Conservation (phyloP, 2,329 filamentous ascomycete genomes). For the Aaosphaeria pasadenensis region DNA sequence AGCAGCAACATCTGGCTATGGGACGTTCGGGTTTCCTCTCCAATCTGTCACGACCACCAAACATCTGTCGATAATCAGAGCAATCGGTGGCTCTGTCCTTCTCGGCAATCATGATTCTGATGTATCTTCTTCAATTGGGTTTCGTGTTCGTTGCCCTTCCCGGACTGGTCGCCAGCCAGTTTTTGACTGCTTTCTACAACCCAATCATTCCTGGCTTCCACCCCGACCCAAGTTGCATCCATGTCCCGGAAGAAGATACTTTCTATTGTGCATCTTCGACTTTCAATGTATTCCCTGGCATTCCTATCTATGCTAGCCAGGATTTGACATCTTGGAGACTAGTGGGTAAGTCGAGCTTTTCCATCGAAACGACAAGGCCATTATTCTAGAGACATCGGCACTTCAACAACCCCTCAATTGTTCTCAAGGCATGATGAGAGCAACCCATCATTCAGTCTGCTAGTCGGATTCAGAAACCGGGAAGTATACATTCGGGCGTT, state of each 20-base stretch:
- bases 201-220: constrained; percentile 52
- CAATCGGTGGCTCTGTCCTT: no score
- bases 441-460: no score
- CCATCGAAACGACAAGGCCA: background rate
- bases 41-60: no score
- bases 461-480: no score
- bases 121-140: constrained; percentile 4
- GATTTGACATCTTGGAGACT: constrained; percentile 52
- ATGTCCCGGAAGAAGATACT: constrained; percentile 41
- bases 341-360: constrained; percentile 25
- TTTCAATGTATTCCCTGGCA: constrained; percentile 52
- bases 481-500: no score
- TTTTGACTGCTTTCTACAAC: constrained; percentile 28
- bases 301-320: constrained; percentile 50
- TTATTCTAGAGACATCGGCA: no score
- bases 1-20: no score
- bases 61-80: no score
- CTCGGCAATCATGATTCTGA: constrained; percentile 8
- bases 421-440: no score
- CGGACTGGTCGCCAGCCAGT: background rate
- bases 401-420: no score
- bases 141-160: background rate
- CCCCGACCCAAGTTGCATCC: constrained; percentile 49
- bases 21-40: no score
- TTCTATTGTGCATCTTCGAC: constrained; percentile 54